phyloP scores from a whole-genome alignment of 495 filamentous ascomycete species.

The Penicillium coffeae region DNA sequence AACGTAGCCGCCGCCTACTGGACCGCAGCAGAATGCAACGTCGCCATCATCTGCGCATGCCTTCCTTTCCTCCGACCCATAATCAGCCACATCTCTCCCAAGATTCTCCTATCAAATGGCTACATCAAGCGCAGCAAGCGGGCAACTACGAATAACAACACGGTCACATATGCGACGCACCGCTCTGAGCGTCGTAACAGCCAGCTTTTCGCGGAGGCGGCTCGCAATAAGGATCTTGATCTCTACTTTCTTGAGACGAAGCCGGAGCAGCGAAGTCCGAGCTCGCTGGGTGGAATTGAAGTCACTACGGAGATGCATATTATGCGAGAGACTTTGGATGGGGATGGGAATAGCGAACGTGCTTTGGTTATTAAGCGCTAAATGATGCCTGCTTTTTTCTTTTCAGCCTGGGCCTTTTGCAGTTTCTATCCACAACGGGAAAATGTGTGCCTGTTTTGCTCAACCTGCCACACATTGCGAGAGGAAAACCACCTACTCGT shows the following conservation, averaged over 20 bases:
- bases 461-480: too few species aligned
- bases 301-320: slow-evolving; percentile 35
- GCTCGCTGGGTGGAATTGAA: slow-evolving; percentile 27
- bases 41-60: slow-evolving; percentile 77
- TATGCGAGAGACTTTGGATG: slow-evolving; percentile 20
- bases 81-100: slow-evolving; percentile 67
- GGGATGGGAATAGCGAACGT: slow-evolving; percentile 21
- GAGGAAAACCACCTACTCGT: too few species aligned
- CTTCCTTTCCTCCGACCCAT: slow-evolving; percentile 82
- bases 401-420: too few species aligned
- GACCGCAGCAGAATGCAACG: slow-evolving; percentile 83
- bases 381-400: too few species aligned
- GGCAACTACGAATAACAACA: slow-evolving; percentile 14
- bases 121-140: slow-evolving; percentile 21
- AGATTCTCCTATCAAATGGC: slow-evolving; percentile 49
- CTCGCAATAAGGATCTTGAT: slow-evolving; percentile 29
- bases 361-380: slow-evolving; percentile 21
- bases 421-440: too few species aligned
- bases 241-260: slow-evolving; percentile 35
- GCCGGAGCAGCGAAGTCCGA: slow-evolving; percentile 10
- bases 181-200: slow-evolving; percentile 17
- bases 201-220: slow-evolving; percentile 21
- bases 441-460: too few species aligned
- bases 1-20: slow-evolving; percentile 59
- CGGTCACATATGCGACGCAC: slow-evolving; percentile 7